Base-by-base conservation (phyloP, 1,139 yeast genomes). In the Diutina ranongensis region DNA sequence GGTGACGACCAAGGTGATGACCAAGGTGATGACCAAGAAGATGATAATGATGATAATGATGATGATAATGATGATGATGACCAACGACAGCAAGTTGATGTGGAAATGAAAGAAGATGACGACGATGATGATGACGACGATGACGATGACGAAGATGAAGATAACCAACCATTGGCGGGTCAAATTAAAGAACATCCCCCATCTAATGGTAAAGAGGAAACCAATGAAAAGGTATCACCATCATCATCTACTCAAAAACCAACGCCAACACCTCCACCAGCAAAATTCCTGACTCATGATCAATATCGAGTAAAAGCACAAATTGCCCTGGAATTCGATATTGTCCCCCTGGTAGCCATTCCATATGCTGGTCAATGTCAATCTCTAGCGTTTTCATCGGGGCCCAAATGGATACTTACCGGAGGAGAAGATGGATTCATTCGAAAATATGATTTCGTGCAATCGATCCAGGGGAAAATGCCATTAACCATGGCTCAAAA, bases 391-490 rank as follows among this genome's bases (percentile, higher is more conserved):
- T 69, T 88, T 47, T 77, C 95, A 1, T 78, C 77, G 57, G 95
- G 95, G 8, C 82, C 92, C 44, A 82, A 82, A 57, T 89, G 89
- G 83, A 71, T 92, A 47, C 80, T 89, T 55, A 83, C 96, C 1
- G 99, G 99, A 19, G 98, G 98, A 4, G 94, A 86, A 53, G 99
- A 92, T 60, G 99, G 99, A 12, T 86, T 80, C 55, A 84, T 92
- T 40, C 68, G 98, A 45, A 86, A 85, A 57, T 92, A 83, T 62
- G 96, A 94, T 61, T 83, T 92, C 52, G 74, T 81, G 44, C 83
- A 82, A 35, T 83, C 96, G 1, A 76, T 92, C 25, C 89, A 85
- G 55, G 97, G 97, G n/a, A 85, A 84, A 56, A 68, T 84, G 4
- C 94, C 94, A 2, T 66, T 92, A 47, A 92, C 98, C 0, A 85